phyloP scores from a whole-genome alignment of 768 basidiomycete genomes.

The Hebeloma cylindrosporum region DNA sequence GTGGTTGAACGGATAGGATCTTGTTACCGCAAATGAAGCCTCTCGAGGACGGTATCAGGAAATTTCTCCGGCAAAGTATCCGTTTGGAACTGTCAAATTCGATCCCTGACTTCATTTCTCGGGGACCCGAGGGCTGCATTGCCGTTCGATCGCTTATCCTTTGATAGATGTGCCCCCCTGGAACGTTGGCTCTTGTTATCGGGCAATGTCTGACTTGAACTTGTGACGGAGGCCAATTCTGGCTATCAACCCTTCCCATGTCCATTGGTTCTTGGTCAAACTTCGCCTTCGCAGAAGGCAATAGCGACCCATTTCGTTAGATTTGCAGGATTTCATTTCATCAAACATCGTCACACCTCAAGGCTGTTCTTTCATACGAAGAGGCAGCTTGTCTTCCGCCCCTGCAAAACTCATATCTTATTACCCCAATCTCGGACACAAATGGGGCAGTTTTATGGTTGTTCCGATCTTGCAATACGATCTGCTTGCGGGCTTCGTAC shows the following conservation, averaged over 20 bases:
- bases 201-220: constrained; percentile 11
- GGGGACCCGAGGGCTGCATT: constrained; percentile 6
- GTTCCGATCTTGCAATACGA: constrained; percentile 14
- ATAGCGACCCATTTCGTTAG: constrained; percentile 14
- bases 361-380: constrained; percentile 8
- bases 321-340: constrained; percentile 5
- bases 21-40: constrained; percentile 1
- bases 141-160: constrained; percentile 12
- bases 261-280: constrained; percentile 6
- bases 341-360: constrained; percentile 6
- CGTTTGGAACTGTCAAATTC: background rate
- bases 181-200: constrained; percentile 2
- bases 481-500: constrained; percentile 21
- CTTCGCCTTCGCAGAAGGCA: constrained; percentile 7
- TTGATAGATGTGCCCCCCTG: constrained; percentile 6
- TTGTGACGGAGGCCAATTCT: constrained; percentile 12
- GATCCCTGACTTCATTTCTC: constrained; percentile 6
- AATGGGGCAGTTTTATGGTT: constrained; percentile 4
- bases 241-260: constrained; percentile 8
- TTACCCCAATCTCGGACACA: constrained; percentile 14
- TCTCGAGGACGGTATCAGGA: background rate
- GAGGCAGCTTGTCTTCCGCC: constrained; percentile 3
- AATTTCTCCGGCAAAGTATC: background rate
- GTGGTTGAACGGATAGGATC: background rate
- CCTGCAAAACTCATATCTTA: constrained; percentile 3